Percentiles rank a stretch among this genome's conserved stretches.
Conservation (phyloP, 495 filamentous ascomycete genomes). For the Thozetella sp. region DNA sequence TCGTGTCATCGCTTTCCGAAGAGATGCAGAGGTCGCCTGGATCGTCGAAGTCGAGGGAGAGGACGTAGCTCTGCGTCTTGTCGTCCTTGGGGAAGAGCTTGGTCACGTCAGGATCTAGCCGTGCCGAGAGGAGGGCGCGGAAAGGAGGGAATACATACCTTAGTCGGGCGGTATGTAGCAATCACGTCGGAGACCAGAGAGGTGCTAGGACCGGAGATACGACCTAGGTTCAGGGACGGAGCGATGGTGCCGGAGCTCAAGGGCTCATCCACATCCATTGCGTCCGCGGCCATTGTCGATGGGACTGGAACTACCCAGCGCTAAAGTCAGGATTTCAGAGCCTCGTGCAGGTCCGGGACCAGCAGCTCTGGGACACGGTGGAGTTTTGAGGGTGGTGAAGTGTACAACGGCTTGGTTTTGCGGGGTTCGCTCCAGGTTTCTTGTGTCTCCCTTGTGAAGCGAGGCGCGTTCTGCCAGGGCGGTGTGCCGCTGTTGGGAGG, state of each 20-base stretch:
- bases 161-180: conserved; percentile 48
- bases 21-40: conserved; percentile 87
- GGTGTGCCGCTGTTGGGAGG: too few species aligned
- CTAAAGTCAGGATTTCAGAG: too few species aligned
- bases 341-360: too few species aligned
- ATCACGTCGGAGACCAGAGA: conserved; percentile 48
- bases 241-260: conserved; percentile 29
- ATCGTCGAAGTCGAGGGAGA: conserved; percentile 94
- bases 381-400: too few species aligned
- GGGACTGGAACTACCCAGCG: too few species aligned
- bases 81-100: conserved; percentile 49
- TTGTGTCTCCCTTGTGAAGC: too few species aligned
- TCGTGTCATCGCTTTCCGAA: conserved; percentile 86
- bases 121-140: conserved; percentile 7
- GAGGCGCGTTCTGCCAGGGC: too few species aligned
- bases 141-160: conserved; percentile 34
- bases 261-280: conserved; percentile 54
- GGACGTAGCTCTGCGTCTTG: conserved; percentile 37
- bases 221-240: conserved; percentile 37
- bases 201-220: conserved; percentile 36
- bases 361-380: too few species aligned
- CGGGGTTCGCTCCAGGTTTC: too few species aligned
- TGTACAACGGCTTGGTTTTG: too few species aligned
- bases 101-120: not conserved
- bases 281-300: conserved; percentile 48